These are phyloP conservation scores for Trichophaea hybrida DNA, from an alignment of 2,329 filamentous ascomycete genomes.

Conservation along the genomic window DNA sequence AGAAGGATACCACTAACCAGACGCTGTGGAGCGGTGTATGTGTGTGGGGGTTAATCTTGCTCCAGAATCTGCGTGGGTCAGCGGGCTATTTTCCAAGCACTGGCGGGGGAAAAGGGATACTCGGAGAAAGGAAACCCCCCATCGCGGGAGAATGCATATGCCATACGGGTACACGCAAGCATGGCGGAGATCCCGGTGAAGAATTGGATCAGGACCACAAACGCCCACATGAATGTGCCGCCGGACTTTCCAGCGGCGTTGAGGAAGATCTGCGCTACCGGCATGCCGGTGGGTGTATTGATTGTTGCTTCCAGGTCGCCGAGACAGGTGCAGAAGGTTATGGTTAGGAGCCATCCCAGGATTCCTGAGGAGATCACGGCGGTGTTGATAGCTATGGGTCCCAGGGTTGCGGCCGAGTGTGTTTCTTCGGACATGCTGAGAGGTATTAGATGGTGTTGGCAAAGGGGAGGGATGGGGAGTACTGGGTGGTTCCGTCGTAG, in stretches of 20 bases:
- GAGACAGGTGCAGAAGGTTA: constrained; percentile 50
- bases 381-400: constrained; percentile 44
- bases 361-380: constrained; percentile 46
- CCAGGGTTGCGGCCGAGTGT: constrained; percentile 46
- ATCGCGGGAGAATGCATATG: constrained; percentile 47
- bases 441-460: not conserved
- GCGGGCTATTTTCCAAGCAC: not conserved
- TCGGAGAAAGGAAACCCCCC: constrained; percentile 46
- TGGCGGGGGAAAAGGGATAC: constrained; percentile 29
- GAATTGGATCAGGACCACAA: constrained; percentile 48
- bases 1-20: constrained; percentile 49
- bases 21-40: constrained; percentile 48
- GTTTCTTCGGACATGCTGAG: constrained; percentile 48
- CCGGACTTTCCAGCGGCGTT: constrained; percentile 44
- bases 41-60: constrained; percentile 40
- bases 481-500: constrained; percentile 50
- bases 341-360: constrained; percentile 47
- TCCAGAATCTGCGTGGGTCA: constrained; percentile 34
- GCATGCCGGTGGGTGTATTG: constrained; percentile 44
- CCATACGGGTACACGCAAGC: constrained; percentile 49
- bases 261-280: constrained; percentile 45
- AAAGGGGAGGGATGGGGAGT: not conserved
- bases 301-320: constrained; percentile 44
- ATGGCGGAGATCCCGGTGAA: constrained; percentile 51
- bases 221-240: constrained; percentile 47